Evolutionary conservation across 805 yeast species (phyloP), one percentile per base, ranked within the genome.

Genomic region (Metschnikowia kofuensis): DNA sequence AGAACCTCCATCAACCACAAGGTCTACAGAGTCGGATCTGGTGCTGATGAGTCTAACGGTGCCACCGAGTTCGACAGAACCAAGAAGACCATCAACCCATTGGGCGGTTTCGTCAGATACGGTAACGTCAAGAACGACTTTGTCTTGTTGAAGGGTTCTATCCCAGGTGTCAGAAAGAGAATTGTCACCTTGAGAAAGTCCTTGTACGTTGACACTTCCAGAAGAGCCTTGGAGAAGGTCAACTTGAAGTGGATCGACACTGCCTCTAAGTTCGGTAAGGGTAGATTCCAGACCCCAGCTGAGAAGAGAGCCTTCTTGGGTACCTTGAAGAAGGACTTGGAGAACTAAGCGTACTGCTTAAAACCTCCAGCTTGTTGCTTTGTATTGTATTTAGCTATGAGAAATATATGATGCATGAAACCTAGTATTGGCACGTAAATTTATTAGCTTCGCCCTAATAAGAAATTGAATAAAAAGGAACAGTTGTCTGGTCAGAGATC

Each of bases 281-380:
- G 99, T 85, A 94, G 99, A 87, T 94, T 94, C 98, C 99, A 94
- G 84, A 94, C 99, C 72, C 96, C 97, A 70, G 98, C 97, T 77
- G 99, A 94, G 85, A 95, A 95, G 91, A 90, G 86, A 74, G 96
- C 99, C 74, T 94, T 94, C 92, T 70, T 91, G 83, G 99, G 99
- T 83, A 92, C 99, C 73, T 87, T 94, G 77, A 94, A 94, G 96
- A 91, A 89, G 86, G 97, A 91, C 79, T 84, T 89, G 75, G 80
- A 83, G 72, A 63, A 63, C 53, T 65, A 42, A 47, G 39, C 35
- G 40, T 34, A 11, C n/a, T 6, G 14, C 14, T 34, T 7, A 11
- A 6, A 34, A 8, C 14, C 35, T 34, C 35, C 14, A 34, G 31
- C 16, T 31, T 38, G 16, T 14, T 14, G 15, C 13, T 40, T 40